Percentiles rank a stretch among this genome's conserved stretches.
phyloP scores from a whole-genome alignment of 768 basidiomycete species.

The Termitomyces eurrhizus region DNA sequence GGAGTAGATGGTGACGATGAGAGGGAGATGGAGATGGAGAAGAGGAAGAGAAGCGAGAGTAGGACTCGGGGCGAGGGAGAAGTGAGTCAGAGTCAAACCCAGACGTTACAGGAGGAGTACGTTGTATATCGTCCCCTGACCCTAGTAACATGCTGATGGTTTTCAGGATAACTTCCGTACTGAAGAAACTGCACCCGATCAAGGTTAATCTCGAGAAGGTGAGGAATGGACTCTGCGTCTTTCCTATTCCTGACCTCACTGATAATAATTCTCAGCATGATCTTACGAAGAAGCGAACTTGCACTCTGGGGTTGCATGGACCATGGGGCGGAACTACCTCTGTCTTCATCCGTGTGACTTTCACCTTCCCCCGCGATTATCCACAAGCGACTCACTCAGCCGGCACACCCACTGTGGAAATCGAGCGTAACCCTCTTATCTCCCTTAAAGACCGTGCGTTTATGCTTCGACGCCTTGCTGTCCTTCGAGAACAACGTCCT shows the following conservation, averaged over 20 bases:
- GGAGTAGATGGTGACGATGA: constrained; percentile 11
- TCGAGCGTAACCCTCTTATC: constrained; percentile 82
- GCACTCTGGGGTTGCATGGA: constrained; percentile 82
- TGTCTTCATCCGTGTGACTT: constrained; percentile 84
- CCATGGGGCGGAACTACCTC: constrained; percentile 89
- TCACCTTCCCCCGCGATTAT: constrained; percentile 85
- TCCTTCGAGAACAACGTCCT: constrained; percentile 72
- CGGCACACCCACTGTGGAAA: constrained; percentile 69
- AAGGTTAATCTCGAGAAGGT: constrained; percentile 89
- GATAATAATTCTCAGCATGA: constrained; percentile 44
- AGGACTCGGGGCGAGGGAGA: constrained; percentile 30
- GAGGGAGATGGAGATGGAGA: constrained; percentile 12
- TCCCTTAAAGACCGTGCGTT: constrained; percentile 72
- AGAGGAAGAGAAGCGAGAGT: constrained; percentile 47
- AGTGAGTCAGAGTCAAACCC: constrained; percentile 22
- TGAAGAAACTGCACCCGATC: constrained; percentile 57
- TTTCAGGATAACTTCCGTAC: constrained; percentile 66
- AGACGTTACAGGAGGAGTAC: constrained; percentile 72
- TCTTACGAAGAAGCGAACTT: constrained; percentile 67
- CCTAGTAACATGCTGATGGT: neutral
- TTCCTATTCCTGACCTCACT: constrained; percentile 6
- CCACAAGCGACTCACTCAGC: constrained; percentile 59
- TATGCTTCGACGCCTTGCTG: constrained; percentile 73
- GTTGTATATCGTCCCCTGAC: constrained; percentile 17
- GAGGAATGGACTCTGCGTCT: neutral